Evolutionary conservation across 257 asterid genomes (phyloP).

Genomic region (Solanum megistacrolobum): DNA sequence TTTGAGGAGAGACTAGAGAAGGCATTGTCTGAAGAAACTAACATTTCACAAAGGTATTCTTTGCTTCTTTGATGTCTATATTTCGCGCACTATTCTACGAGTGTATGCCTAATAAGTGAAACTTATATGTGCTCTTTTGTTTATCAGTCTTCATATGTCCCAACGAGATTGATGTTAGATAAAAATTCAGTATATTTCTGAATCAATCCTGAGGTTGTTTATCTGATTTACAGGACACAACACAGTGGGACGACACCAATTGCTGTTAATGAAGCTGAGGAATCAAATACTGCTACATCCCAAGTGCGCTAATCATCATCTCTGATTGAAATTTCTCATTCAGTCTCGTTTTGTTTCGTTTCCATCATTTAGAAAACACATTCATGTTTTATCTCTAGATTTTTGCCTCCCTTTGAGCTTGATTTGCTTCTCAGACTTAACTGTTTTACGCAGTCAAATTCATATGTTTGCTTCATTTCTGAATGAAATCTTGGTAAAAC

Average conservation of each 20-base stretch:
- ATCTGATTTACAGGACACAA: conserved; percentile 17
- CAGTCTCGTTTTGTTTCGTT: neutral
- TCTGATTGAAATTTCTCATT: neutral
- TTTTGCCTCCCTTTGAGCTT: neutral
- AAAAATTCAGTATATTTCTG: neutral
- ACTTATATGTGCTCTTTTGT: neutral
- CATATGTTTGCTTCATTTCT: neutral
- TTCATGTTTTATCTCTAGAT: neutral
- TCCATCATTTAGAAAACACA: neutral
- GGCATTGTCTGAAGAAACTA: conserved; percentile 60
- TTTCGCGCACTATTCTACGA: neutral
- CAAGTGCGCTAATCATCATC: conserved; percentile 4
- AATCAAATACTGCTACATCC: conserved; percentile 19
- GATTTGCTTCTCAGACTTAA: neutral
- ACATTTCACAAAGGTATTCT: conserved; percentile 52
- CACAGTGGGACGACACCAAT: conserved; percentile 9
- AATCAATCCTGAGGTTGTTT: neutral
- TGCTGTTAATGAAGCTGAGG: conserved; percentile 12
- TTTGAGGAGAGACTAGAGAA: conserved; percentile 72
- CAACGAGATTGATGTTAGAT: neutral
- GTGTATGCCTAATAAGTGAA: neutral
- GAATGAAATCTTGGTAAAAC: neutral
- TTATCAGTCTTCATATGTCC: neutral
- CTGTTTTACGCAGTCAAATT: neutral
- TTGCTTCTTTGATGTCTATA: neutral